Evolutionary conservation across 345 rosid species (phyloP).

Genomic region (Heritiera littoralis): DNA sequence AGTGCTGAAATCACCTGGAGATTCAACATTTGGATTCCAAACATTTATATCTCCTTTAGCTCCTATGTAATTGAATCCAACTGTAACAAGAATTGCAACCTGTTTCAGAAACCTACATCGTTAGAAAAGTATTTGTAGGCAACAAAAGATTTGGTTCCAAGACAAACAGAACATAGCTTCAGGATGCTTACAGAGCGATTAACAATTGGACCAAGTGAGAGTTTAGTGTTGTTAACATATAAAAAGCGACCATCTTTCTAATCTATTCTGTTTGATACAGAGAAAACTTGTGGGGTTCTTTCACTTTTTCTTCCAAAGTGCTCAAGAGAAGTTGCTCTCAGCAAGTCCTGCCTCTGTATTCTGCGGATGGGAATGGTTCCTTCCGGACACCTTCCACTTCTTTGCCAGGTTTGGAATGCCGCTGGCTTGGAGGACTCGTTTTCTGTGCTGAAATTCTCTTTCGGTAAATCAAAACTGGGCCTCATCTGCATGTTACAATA

Average conservation of each 20-base stretch:
- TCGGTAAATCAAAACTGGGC: conserved; percentile 29
- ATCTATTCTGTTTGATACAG: neutral
- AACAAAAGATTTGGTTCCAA: too few relatives aligned
- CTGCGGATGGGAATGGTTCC: conserved; percentile 57
- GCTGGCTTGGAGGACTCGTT: conserved; percentile 13
- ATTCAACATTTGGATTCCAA: conserved; percentile 46
- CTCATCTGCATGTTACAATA: conserved; percentile 39
- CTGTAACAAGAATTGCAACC: conserved; percentile 32
- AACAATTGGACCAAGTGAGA: neutral
- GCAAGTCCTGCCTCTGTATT: conserved; percentile 38
- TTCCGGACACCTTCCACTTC: conserved; percentile 43
- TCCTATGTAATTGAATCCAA: conserved; percentile 42
- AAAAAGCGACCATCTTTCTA: neutral
- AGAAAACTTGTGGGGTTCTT: neutral
- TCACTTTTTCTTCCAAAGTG: conserved; percentile 5
- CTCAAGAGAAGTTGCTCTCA: conserved; percentile 23
- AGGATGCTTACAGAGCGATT: conserved; percentile 40
- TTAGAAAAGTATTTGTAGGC: neutral
- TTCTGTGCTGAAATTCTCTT: neutral
- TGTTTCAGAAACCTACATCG: conserved; percentile 18
- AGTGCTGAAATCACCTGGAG: conserved; percentile 32
- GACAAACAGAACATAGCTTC: neutral
- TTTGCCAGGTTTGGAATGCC: conserved; percentile 44
- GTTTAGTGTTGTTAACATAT: neutral
- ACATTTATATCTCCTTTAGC: conserved; percentile 45